Evolutionary conservation across 2,329 filamentous ascomycete species (phyloP), one percentile per base, ranked within the genome.

Genomic region (Xylaria sp.): DNA sequence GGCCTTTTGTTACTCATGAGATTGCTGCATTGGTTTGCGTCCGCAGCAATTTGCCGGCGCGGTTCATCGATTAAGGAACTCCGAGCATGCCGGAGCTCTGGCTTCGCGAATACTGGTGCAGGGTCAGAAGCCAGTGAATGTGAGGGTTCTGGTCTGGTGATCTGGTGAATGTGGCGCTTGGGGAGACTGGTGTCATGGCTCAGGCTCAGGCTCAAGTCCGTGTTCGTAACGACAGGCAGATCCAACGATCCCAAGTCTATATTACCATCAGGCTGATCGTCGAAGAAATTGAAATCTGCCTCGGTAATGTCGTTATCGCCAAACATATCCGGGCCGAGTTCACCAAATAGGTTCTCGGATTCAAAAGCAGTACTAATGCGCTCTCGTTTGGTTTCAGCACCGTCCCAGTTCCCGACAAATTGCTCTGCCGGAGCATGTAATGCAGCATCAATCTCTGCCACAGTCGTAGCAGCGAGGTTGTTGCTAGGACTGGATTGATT

Each of bases 281-380:
- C 89, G 66, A 93, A 93, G 72, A 92, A 93, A 70, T 83, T 90
- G 71, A 93, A 93, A 69, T 94, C 90, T 4, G 85, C 89, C 66
- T 94, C 90, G 1, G 88, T 92, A n/a, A 93, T 80, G 65, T 86
- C 83, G 63, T 84, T 82, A n/a, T 86, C 83, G n/a, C 81, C 85
- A 73, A 90, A 91, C 65, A 88, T 83, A 65, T 90, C 87, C 7
- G 82, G 83, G 10, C 85, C 85, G 65, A 89, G 79, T 57, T 90
- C 87, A 18, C 82, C 86, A 68, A 90, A 90, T 4, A 91, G 76
- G 66, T 87, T 79, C 35, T 83, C 83, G 7, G 80, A 76, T 23
- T 81, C 81, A 19, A 79, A 69, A 35, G 76, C 76, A 51, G 72
- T 70, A 18, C 76, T 74, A 5, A 69, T 72, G 6, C 77, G 77